phyloP scores from a whole-genome alignment of 2,329 filamentous ascomycete genomes.

The Lachnellula hyalina region DNA sequence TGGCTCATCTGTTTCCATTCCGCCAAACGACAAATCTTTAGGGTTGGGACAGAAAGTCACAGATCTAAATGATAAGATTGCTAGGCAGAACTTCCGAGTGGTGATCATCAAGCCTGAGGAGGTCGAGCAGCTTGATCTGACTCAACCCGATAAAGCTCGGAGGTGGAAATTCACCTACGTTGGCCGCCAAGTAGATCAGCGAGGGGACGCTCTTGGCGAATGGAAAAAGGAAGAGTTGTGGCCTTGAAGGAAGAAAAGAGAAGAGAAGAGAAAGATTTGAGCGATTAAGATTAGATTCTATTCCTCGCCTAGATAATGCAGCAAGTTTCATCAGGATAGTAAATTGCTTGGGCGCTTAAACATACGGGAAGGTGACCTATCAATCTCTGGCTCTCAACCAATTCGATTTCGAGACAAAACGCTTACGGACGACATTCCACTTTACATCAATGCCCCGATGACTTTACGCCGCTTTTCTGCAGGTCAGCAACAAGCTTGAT shows the following conservation, averaged over 20 bases:
- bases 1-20: conserved; percentile 52
- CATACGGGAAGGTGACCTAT: neutral
- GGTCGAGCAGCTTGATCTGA: conserved; percentile 60
- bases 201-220: conserved; percentile 48
- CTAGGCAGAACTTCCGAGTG: conserved; percentile 66
- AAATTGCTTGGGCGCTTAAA: neutral
- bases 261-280: neutral
- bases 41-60: conserved; percentile 57
- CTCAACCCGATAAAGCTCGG: conserved; percentile 49
- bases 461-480: conserved; percentile 10
- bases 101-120: conserved; percentile 76
- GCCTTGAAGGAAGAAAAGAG: conserved; percentile 17
- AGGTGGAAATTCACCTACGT: conserved; percentile 55
- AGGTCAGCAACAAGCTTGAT: neutral
- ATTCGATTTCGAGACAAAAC: neutral
- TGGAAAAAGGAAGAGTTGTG: conserved; percentile 41
- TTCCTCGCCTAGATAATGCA: conserved; percentile 6
- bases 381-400: neutral
- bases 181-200: conserved; percentile 34
- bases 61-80: conserved; percentile 54
- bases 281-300: neutral
- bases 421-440: too few species aligned
- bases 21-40: conserved; percentile 39
- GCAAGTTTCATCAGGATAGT: neutral
- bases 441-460: neutral